phyloP scores from a whole-genome alignment of 441 rosid species.

The Heliophila coronopifolia region DNA sequence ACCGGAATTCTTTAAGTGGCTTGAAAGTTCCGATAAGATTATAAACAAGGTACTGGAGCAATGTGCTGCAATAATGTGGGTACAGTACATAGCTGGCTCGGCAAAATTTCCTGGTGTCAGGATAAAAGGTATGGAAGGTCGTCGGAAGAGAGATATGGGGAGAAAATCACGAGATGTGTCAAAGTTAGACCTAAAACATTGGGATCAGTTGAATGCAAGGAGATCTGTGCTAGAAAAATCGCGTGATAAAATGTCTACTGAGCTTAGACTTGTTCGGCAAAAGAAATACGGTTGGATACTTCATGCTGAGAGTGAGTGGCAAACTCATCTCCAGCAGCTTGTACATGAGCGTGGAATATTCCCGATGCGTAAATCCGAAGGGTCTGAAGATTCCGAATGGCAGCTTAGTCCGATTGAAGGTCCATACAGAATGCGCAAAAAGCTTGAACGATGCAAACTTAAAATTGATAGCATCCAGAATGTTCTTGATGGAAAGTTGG shows the following conservation, averaged over 20 bases:
- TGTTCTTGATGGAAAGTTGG: slow-evolving; percentile 74
- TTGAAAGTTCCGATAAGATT: slow-evolving; percentile 66
- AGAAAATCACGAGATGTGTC: slow-evolving; percentile 80
- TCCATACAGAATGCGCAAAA: slow-evolving; percentile 99
- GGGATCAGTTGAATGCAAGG: slow-evolving; percentile 95
- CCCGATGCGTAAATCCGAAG: slow-evolving; percentile 62
- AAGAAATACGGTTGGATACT: slow-evolving; percentile 99
- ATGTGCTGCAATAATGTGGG: slow-evolving; percentile 99
- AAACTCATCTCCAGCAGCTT: slow-evolving; percentile 95
- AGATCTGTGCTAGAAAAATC: slow-evolving; percentile 94
- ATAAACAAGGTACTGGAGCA: slow-evolving; percentile 92
- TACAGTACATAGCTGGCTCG: slow-evolving; percentile 90
- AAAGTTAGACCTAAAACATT: slow-evolving; percentile 79
- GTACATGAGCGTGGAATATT: slow-evolving; percentile 97
- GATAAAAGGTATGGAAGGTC: slow-evolving; percentile 93
- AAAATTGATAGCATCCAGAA: slow-evolving; percentile 80
- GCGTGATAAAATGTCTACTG: slow-evolving; percentile 98
- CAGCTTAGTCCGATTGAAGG: slow-evolving; percentile 99
- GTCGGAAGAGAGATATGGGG: slow-evolving; percentile 90
- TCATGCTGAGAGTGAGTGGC: slow-evolving; percentile 99
- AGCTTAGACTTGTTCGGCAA: slow-evolving; percentile 98
- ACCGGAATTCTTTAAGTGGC: slow-evolving; percentile 82
- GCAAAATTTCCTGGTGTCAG: slow-evolving; percentile 98
- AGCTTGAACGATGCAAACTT: slow-evolving; percentile 87
- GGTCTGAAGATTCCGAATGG: slow-evolving; percentile 79